Percentiles rank a stretch among this genome's conserved stretches.
These are phyloP conservation scores for Canavalia ensiformis DNA, from an alignment of 306 rosid species.

Conservation along the genomic window DNA sequence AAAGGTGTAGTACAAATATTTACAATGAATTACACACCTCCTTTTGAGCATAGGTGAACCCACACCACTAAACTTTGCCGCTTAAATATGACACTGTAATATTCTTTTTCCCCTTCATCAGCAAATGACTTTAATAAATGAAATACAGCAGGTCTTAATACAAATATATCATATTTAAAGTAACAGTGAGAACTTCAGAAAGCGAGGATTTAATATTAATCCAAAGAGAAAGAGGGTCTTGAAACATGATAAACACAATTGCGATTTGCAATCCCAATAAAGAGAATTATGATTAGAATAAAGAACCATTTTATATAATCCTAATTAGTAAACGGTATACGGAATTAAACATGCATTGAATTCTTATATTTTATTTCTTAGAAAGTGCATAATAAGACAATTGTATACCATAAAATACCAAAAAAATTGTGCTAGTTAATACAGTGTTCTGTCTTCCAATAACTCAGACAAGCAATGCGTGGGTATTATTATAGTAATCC, in stretches of 20 bases:
- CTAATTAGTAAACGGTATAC: conserved; percentile 8
- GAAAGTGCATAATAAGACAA: conserved; percentile 29
- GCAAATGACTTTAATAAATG: conserved; percentile 22
- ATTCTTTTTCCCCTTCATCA: not conserved
- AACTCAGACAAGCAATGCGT: conserved; percentile 36
- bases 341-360: conserved; percentile 14
- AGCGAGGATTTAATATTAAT: not conserved
- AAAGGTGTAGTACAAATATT: too few relatives aligned
- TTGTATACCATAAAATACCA: not conserved
- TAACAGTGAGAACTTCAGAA: not conserved
- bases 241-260: conserved; percentile 38
- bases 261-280: conserved; percentile 41
- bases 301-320: not conserved
- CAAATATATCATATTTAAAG: not conserved
- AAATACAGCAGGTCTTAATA: conserved; percentile 2
- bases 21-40: too few relatives aligned
- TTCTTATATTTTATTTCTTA: conserved; percentile 9
- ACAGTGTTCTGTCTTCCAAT: conserved; percentile 46
- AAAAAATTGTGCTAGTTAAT: conserved; percentile 14
- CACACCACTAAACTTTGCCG: conserved; percentile 29
- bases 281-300: conserved; percentile 4
- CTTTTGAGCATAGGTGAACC: not conserved
- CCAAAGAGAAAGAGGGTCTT: not conserved
- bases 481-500: conserved; percentile 39
- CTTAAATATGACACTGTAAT: not conserved